These are phyloP conservation scores for Eremothecium sinecaudum DNA, from an alignment of 1,139 yeast genomes.

Conservation along the genomic window DNA sequence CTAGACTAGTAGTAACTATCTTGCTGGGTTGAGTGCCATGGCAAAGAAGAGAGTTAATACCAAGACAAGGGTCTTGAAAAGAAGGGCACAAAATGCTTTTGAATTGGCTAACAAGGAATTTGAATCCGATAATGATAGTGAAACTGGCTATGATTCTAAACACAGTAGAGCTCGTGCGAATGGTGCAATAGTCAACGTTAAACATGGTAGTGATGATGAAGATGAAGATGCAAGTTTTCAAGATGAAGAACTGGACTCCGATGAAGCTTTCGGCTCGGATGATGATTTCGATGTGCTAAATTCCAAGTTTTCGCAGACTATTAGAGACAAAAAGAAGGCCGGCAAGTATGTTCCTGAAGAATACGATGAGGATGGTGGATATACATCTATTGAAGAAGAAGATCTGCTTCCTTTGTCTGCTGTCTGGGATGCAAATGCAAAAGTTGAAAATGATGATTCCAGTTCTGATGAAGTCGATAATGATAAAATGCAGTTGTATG, in stretches of 20 bases:
- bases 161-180: constrained; percentile 13
- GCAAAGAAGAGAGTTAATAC: constrained; percentile 28
- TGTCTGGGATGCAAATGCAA: constrained; percentile 86
- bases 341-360: constrained; percentile 20
- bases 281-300: constrained; percentile 62
- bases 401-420: constrained; percentile 71
- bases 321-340: constrained; percentile 44
- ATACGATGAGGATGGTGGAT: constrained; percentile 36
- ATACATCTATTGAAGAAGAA: constrained; percentile 54
- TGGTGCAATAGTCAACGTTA: constrained; percentile 35
- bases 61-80: constrained; percentile 26
- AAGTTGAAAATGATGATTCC: constrained; percentile 34
- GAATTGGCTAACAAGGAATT: constrained; percentile 39
- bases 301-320: constrained; percentile 58
- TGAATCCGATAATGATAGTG: constrained; percentile 30
- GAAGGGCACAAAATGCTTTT: constrained; percentile 40
- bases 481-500: constrained; percentile 5
- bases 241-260: constrained; percentile 69
- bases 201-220: constrained; percentile 32
- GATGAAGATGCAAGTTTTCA: constrained; percentile 40
- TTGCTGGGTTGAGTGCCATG: too few relatives aligned
- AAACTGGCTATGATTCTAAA: constrained; percentile 29
- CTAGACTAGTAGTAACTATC: too few relatives aligned
- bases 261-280: constrained; percentile 68
- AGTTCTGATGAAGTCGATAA: constrained; percentile 9